Evolutionary conservation across 1,284 basidiomycete genomes (phyloP).

Genomic region (Ustanciosporium gigantosporum): DNA sequence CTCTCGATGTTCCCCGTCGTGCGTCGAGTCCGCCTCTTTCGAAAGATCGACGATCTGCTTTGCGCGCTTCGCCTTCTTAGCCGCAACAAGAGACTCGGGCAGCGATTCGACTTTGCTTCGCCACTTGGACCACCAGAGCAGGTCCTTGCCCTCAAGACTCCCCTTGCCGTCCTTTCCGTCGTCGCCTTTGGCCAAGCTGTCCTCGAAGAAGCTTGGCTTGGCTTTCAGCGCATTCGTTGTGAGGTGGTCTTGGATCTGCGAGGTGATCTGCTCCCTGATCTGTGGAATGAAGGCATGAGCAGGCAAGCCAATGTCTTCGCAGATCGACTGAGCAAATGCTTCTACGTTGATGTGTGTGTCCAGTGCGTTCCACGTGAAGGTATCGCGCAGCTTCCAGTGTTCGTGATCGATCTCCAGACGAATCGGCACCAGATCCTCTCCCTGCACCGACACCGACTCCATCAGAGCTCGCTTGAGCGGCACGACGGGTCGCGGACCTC

Average conservation of each 20-base stretch:
- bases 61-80: slow-evolving; percentile 33
- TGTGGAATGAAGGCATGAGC: slow-evolving; percentile 70
- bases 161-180: slow-evolving; percentile 33
- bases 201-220: slow-evolving; percentile 15
- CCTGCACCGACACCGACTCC: slow-evolving; percentile 68
- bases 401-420: slow-evolving; percentile 90
- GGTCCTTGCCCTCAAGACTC: slow-evolving; percentile 23
- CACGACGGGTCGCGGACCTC: slow-evolving; percentile 38
- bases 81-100: slow-evolving; percentile 3
- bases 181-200: slow-evolving; percentile 1
- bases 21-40: not conserved
- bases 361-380: slow-evolving; percentile 92
- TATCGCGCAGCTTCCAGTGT: slow-evolving; percentile 88
- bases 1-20: not conserved
- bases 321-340: slow-evolving; percentile 82
- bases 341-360: slow-evolving; percentile 88
- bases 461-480: slow-evolving; percentile 62
- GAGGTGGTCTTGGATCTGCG: slow-evolving; percentile 77
- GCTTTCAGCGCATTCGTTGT: slow-evolving; percentile 49
- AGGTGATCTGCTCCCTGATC: slow-evolving; percentile 82
- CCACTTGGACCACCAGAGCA: slow-evolving; percentile 42
- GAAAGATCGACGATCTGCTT: slow-evolving; percentile 36
- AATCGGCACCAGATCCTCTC: slow-evolving; percentile 85
- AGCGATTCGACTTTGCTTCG: slow-evolving; percentile 18
- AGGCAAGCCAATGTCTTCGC: slow-evolving; percentile 86